These are phyloP conservation scores for Chloris gayana DNA, from an alignment of 176 grass and related monocot species.

Conservation along the genomic window DNA sequence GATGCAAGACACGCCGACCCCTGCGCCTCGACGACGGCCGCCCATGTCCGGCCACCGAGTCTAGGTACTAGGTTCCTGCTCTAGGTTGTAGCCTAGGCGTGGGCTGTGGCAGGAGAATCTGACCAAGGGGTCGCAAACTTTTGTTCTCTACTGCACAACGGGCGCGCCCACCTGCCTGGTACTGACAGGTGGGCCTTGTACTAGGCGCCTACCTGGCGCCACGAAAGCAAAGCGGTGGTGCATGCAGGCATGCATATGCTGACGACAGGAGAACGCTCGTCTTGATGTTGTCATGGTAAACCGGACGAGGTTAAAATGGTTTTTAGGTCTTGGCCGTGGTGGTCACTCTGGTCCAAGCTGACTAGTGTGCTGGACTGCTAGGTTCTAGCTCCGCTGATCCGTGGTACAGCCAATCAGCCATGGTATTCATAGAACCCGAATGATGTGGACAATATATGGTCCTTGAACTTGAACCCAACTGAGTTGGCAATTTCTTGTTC, in stretches of 20 bases:
- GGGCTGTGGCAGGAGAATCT: slow-evolving; percentile 30
- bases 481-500: too few species aligned
- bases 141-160: slow-evolving; percentile 16
- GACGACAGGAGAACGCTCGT: slow-evolving; percentile 16
- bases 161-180: background rate
- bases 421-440: background rate
- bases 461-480: too few species aligned
- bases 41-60: background rate
- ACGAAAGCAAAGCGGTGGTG: slow-evolving; percentile 6
- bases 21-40: background rate
- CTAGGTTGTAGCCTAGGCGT: slow-evolving; percentile 33
- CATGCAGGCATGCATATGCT: background rate
- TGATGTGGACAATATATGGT: background rate
- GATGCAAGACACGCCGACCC: background rate
- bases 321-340: background rate
- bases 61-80: background rate
- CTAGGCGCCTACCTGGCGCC: slow-evolving; percentile 1
- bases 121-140: slow-evolving; percentile 12
- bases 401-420: background rate
- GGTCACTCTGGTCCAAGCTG: slow-evolving; percentile 14
- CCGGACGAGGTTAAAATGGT: background rate
- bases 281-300: background rate
- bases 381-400: background rate
- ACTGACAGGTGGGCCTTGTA: background rate
- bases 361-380: too few species aligned